Evolutionary conservation across 768 basidiomycete species (phyloP), one percentile per base, ranked within the genome.

Genomic region (Austroboletus eburneus): DNA sequence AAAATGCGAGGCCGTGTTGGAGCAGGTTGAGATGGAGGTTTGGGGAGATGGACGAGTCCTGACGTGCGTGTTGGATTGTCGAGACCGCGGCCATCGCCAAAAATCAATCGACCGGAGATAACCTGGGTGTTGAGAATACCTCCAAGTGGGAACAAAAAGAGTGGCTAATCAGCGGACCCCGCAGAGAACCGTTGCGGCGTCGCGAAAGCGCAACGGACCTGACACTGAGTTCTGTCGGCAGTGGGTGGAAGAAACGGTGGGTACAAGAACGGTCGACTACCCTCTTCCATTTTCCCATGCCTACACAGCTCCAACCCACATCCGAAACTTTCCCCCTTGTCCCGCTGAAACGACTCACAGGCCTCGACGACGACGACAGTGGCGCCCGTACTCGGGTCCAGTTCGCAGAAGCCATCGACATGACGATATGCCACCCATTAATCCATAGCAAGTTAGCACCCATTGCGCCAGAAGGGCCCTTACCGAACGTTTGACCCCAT

Each of bases 1-100:
- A 69, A 62, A 82, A 73, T 33, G 70, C 59, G 48, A 84, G 71
- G 34, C 73, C 67, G 57, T 72, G 73, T 42, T 80, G 69, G 65
- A 80, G 81, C 51, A 75, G 62, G 46, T 61, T 64, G 49, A 72
- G 58, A 56, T 62, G 67, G 35, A 68, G 50, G 55, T 64, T 62
- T 39, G 68, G 51, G 20, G 71, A 50, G 49, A 59, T 43, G 9
- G 70, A 55, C 25, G 65, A 60, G 42, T 75, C 72, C 47, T 69
- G 72, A 54, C 72, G 68, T 47, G 70, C 54, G 32, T 71, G 65
- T 50, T 75, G 77, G 52, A 81, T 67, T 44, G 76, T 66, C 46
- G 80, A 70, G 46, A 79, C 71, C 73, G 79, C 75, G 63, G 60
- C 62, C 58, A 66, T 62, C 60, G 51, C 50, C 52, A 49, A 50